A percentile compares a stretch with the other conserved stretches of the same genome.
These are phyloP conservation scores for Hyaloscypha finlandica DNA, from an alignment of 495 filamentous ascomycete genomes.

Conservation along the genomic window DNA sequence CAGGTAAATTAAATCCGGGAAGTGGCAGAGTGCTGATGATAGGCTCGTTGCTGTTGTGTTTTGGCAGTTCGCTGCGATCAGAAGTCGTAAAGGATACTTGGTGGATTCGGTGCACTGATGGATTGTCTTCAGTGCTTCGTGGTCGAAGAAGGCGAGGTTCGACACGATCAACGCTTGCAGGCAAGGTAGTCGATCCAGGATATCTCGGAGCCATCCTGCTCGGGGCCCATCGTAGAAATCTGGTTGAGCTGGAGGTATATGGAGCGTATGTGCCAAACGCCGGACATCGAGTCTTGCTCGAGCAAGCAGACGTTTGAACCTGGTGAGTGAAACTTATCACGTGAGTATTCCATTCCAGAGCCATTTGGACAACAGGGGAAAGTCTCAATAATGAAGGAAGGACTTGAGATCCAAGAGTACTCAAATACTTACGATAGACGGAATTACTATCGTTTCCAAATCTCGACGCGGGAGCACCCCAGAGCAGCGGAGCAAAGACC, in stretches of 20 bases:
- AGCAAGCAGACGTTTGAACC: slow-evolving; percentile 61
- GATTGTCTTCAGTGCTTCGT: slow-evolving; percentile 49
- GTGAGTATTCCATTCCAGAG: slow-evolving; percentile 1
- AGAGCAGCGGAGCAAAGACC: slow-evolving; percentile 62
- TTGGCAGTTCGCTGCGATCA: slow-evolving; percentile 57
- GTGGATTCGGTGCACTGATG: slow-evolving; percentile 23
- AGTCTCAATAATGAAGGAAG: neutral
- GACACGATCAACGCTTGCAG: slow-evolving; percentile 64
- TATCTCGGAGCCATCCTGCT: slow-evolving; percentile 61
- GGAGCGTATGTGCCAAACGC: slow-evolving; percentile 62
- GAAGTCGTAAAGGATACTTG: slow-evolving; percentile 48
- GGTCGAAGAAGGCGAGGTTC: slow-evolving; percentile 64
- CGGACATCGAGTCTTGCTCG: slow-evolving; percentile 56
- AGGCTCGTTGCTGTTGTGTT: slow-evolving; percentile 59
- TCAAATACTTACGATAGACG: slow-evolving; percentile 52
- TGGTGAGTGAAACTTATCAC: slow-evolving; percentile 58
- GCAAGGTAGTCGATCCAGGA: slow-evolving; percentile 59
- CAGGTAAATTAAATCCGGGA: slow-evolving; percentile 58
- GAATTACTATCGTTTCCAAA: slow-evolving; percentile 65
- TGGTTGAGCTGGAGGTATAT: slow-evolving; percentile 65
- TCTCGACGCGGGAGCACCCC: slow-evolving; percentile 67
- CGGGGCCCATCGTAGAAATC: slow-evolving; percentile 67
- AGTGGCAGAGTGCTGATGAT: slow-evolving; percentile 51
- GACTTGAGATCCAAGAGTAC: neutral
- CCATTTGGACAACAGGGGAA: neutral